Conservation (phyloP, 352 stramenopile species). For the Aphanomyces euteiches region DNA sequence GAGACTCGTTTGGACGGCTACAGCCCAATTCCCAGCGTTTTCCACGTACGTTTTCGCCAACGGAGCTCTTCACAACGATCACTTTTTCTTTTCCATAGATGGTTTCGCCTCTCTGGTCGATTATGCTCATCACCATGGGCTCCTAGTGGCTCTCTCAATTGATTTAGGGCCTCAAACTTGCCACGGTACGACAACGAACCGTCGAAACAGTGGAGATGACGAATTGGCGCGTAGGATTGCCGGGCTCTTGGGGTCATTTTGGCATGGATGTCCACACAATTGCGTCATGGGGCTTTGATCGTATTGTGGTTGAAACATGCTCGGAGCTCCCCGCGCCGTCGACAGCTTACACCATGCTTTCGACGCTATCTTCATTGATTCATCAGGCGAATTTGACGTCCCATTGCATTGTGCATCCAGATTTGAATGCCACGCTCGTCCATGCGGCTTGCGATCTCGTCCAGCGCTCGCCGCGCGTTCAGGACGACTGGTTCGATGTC, state of each 20-base stretch:
- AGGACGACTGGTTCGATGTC: not conserved
- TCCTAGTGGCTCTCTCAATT: not conserved
- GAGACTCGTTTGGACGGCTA: conserved; percentile 2
- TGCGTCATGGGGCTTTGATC: not conserved
- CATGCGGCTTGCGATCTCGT: not conserved
- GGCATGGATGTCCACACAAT: not conserved
- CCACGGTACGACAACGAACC: not conserved
- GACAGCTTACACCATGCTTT: not conserved
- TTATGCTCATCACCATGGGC: not conserved
- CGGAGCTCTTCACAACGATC: not conserved
- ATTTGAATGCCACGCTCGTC: not conserved
- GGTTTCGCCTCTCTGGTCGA: not conserved
- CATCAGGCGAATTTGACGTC: not conserved
- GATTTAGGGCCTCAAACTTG: not conserved
- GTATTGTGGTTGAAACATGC: not conserved
- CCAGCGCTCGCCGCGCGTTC: not conserved
- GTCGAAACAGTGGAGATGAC: not conserved
- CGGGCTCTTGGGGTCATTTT: conserved; percentile 8
- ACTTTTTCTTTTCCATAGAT: not conserved
- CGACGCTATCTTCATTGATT: not conserved
- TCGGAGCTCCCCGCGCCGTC: not conserved
- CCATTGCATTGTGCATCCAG: not conserved
- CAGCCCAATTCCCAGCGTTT: not conserved
- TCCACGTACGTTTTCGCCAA: conserved; percentile 1
- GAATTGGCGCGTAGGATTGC: not conserved